These are phyloP conservation scores for Volvox reticuliferus DNA, from an alignment of 139 green algal genomes.

Conservation along the genomic window DNA sequence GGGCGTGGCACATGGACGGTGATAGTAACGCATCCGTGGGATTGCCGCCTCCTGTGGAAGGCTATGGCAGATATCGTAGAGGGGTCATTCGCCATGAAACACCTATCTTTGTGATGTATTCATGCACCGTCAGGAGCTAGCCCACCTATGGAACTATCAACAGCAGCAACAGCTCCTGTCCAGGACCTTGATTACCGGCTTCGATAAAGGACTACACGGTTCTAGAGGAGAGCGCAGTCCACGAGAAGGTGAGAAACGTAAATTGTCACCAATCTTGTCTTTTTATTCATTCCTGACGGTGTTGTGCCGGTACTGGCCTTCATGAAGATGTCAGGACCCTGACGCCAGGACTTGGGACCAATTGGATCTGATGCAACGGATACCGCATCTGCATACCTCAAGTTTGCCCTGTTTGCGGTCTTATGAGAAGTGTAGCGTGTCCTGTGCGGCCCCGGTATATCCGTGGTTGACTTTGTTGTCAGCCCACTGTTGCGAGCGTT, in stretches of 20 bases:
- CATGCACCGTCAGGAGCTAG: not conserved
- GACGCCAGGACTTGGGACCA: not conserved
- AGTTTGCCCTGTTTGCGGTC: too few relatives aligned
- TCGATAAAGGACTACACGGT: not conserved
- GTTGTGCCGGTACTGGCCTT: too few relatives aligned
- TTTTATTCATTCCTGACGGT: too few relatives aligned
- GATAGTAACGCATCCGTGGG: not conserved
- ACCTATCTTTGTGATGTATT: not conserved
- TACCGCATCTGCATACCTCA: too few relatives aligned
- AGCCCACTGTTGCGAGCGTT: not conserved
- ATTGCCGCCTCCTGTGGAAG: not conserved
- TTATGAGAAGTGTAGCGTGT: not conserved
- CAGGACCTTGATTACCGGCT: not conserved
- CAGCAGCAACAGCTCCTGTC: not conserved
- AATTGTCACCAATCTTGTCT: not conserved
- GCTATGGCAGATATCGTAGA: not conserved
- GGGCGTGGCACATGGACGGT: not conserved
- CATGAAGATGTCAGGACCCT: not conserved
- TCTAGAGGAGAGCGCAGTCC: not conserved
- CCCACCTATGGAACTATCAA: constrained; percentile 9
- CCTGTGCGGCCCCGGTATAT: not conserved
- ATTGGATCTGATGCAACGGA: not conserved
- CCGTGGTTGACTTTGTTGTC: not conserved
- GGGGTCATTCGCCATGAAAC: not conserved
- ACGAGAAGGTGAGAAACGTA: not conserved